Conservation (phyloP, 1,284 basidiomycete species). For the Malassezia pachydermatis region DNA sequence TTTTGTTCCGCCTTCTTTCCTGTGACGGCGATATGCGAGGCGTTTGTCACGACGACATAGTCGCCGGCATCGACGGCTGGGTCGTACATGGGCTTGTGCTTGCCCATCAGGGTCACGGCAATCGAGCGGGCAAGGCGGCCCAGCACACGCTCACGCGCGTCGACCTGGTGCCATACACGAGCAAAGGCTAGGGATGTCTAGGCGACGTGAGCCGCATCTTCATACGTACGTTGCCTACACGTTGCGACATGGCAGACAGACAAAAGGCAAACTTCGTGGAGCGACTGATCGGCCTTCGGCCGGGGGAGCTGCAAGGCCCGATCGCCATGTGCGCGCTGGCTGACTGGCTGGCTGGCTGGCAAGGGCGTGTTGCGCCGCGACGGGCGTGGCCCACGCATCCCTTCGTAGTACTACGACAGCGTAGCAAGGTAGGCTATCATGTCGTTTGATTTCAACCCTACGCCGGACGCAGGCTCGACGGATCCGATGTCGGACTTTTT, state of each 20-base stretch:
- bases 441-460: slow-evolving; percentile 23
- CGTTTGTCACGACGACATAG: slow-evolving; percentile 93
- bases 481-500: slow-evolving; percentile 47
- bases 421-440: no score
- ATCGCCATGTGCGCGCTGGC: background rate
- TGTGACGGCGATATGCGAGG: slow-evolving; percentile 71
- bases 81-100: slow-evolving; percentile 96
- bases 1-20: slow-evolving; percentile 81
- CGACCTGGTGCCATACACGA: slow-evolving; percentile 88
- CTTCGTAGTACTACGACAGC: background rate
- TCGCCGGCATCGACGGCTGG: slow-evolving; percentile 59
- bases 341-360: background rate
- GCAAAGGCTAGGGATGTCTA: slow-evolving; percentile 88
- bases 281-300: background rate
- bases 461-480: background rate
- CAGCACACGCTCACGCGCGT: slow-evolving; percentile 75
- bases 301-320: slow-evolving; percentile 1
- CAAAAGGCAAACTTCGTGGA: background rate
- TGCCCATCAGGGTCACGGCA: slow-evolving; percentile 92
- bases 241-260: slow-evolving; percentile 14
- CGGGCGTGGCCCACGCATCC: no score
- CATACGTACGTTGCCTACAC: slow-evolving; percentile 15
- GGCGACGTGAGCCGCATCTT: background rate
- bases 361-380: background rate
- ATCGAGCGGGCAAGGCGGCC: slow-evolving; percentile 89